Evolutionary conservation across 2,329 filamentous ascomycete genomes (phyloP), one percentile per base, ranked within the genome.

Genomic region (Cercospora zeae-maydis): DNA sequence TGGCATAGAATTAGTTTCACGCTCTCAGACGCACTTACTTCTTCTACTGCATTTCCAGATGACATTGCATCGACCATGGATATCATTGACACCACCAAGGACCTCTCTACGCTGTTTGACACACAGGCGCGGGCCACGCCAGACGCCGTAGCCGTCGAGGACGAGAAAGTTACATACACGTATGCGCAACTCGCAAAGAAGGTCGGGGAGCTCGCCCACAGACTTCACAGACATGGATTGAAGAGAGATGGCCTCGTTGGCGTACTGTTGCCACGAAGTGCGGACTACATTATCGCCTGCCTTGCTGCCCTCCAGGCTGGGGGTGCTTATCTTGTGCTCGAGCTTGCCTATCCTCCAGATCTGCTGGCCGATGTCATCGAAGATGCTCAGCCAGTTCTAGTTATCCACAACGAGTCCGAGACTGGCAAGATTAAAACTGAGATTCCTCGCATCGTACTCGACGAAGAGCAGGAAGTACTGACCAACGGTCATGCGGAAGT

Each of bases 251-350:
- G 82, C 68, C 82, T 92, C 16, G 90, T 93, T 33, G 90, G 90
- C 58, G 86, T 93, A 45, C 82, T 93, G 58, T 83, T 93, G 72
- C 87, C 86, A 61, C 86, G 90, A 59, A 91, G 88, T 74, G 88
- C 89, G 54, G 84, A 92, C 76, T 92, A 93, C 76, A 88, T 93
- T 64, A 87, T 93, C 75, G 87, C 89, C 14, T 92, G 88, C 72
- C 80, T 93, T 58, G 90, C 90, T 27, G 86, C 88, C n/a, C 83
- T 93, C 39, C 86, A 88, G 63, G 90, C 90, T 1, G 90, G 90
- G 57, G 90, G 90, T 59, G 90, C 90, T 1, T 93, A 92, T 72
- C 81, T 93, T 4, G 90, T 93, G 1, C 84, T 93, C 2, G 90
- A 93, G 76, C 81, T 92, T 54, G 90, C 90, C 2, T 93, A 93